These are phyloP conservation scores for Glycyrrhiza uralensis DNA, from an alignment of 306 rosid species.

Conservation along the genomic window DNA sequence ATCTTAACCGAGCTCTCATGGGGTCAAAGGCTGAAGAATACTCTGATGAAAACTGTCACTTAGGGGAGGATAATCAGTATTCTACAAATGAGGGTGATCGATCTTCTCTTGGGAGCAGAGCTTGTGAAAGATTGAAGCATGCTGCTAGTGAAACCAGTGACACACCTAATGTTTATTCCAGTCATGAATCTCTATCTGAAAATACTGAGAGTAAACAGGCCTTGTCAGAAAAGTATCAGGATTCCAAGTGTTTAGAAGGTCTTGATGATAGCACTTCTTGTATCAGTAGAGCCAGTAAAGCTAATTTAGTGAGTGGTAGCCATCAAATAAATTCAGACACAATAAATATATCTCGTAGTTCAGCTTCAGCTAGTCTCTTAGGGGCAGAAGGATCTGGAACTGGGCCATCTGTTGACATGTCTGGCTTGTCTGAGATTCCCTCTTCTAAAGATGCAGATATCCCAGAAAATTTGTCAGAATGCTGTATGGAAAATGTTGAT, in stretches of 20 bases:
- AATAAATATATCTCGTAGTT: conserved; percentile 37
- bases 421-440: conserved; percentile 38
- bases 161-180: conserved; percentile 34
- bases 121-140: conserved; percentile 46
- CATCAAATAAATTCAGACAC: conserved; percentile 42
- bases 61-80: conserved; percentile 46
- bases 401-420: conserved; percentile 37
- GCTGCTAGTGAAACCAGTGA: conserved; percentile 60
- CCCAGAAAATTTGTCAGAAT: conserved; percentile 24
- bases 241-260: conserved; percentile 50
- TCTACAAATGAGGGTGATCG: conserved; percentile 45
- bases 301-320: conserved; percentile 35
- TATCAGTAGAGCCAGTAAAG: conserved; percentile 53
- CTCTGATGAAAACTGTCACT: conserved; percentile 68
- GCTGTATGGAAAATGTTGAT: conserved; percentile 15
- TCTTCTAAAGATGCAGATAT: conserved; percentile 44
- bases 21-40: conserved; percentile 66
- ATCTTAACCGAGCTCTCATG: conserved; percentile 49
- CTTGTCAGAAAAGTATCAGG: conserved; percentile 34
- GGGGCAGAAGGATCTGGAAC: conserved; percentile 45
- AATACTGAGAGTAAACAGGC: conserved; percentile 55
- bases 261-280: conserved; percentile 58
- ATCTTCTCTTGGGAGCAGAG: conserved; percentile 48
- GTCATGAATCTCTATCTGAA: conserved; percentile 68
- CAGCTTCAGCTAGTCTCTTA: conserved; percentile 51